A percentile compares a stretch with the other conserved stretches of the same genome.
Conservation (phyloP, 2,329 filamentous ascomycete genomes). For the Curvularia sp. region DNA sequence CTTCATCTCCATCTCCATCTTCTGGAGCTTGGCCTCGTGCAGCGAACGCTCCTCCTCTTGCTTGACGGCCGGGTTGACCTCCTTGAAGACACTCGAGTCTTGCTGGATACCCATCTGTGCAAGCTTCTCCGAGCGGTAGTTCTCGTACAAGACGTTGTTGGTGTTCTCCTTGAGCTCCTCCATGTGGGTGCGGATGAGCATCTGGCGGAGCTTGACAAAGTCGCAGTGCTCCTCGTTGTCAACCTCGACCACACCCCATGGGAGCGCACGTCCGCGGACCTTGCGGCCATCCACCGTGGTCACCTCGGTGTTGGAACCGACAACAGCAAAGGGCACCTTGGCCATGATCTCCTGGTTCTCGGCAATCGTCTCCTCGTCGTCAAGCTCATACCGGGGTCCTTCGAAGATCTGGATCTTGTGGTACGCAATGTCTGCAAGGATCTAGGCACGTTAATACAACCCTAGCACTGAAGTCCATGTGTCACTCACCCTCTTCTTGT, state of each 20-base stretch:
- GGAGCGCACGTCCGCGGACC: constrained; percentile 94
- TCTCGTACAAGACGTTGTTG: constrained; percentile 98
- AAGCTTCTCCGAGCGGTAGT: constrained; percentile 99
- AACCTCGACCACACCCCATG: constrained; percentile 98
- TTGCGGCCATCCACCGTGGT: constrained; percentile 89
- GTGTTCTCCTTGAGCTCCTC: constrained; percentile 99
- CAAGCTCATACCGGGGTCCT: constrained; percentile 95
- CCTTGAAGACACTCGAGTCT: constrained; percentile 99
- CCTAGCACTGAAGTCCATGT: not conserved
- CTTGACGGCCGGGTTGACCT: constrained; percentile 99
- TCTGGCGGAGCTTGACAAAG: constrained; percentile 99
- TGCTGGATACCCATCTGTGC: constrained; percentile 98
- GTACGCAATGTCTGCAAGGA: constrained; percentile 94
- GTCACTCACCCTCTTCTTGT: constrained; percentile 90
- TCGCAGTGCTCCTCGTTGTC: constrained; percentile 99
- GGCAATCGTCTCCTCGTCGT: constrained; percentile 98
- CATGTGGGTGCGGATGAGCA: constrained; percentile 99
- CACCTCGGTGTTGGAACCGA: constrained; percentile 95
- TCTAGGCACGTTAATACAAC: constrained; percentile 62
- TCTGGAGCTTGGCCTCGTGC: constrained; percentile 99
- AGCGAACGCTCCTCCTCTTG: constrained; percentile 98
- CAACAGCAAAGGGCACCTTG: constrained; percentile 97
- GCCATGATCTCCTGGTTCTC: constrained; percentile 99
- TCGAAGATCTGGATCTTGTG: constrained; percentile 99
- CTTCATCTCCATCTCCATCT: constrained; percentile 99